A percentile compares a stretch with the other conserved stretches of the same genome.
Conservation (phyloP, 345 rosid genomes). For the Acer negundo region DNA sequence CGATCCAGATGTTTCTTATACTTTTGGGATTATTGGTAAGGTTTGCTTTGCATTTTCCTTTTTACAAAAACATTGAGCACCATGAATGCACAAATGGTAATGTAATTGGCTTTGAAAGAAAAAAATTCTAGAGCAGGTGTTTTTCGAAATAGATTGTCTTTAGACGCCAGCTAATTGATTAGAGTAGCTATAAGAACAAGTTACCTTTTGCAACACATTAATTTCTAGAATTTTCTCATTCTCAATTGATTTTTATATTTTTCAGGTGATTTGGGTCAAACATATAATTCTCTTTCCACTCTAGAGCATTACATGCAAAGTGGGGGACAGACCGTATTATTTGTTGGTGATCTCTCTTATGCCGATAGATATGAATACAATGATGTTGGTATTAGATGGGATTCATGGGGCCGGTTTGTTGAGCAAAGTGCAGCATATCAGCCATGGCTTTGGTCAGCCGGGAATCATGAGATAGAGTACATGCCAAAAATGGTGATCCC, state of each 20-base stretch:
- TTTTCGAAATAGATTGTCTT: not conserved
- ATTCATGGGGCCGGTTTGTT: constrained; percentile 47
- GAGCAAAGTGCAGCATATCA: constrained; percentile 53
- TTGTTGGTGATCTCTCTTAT: constrained; percentile 54
- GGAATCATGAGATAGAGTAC: constrained; percentile 50
- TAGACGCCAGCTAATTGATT: not conserved
- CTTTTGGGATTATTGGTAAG: constrained; percentile 48
- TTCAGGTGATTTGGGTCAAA: constrained; percentile 53
- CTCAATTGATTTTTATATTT: constrained; percentile 6
- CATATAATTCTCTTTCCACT: constrained; percentile 44
- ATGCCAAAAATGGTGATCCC: constrained; percentile 24
- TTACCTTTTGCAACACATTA: constrained; percentile 4
- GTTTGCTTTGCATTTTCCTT: not conserved
- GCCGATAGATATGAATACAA: constrained; percentile 44
- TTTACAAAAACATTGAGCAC: not conserved
- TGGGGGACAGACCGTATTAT: constrained; percentile 36
- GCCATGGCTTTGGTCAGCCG: constrained; percentile 49
- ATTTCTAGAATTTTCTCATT: not conserved
- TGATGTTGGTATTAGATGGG: constrained; percentile 44
- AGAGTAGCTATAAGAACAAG: not conserved
- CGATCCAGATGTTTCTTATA: constrained; percentile 42
- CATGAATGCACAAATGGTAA: not conserved
- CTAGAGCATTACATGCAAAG: constrained; percentile 44
- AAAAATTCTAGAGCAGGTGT: not conserved
- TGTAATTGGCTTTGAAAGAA: not conserved